These are phyloP conservation scores for Phytophthora hybrid DNA, from an alignment of 352 stramenopile species.

Conservation along the genomic window DNA sequence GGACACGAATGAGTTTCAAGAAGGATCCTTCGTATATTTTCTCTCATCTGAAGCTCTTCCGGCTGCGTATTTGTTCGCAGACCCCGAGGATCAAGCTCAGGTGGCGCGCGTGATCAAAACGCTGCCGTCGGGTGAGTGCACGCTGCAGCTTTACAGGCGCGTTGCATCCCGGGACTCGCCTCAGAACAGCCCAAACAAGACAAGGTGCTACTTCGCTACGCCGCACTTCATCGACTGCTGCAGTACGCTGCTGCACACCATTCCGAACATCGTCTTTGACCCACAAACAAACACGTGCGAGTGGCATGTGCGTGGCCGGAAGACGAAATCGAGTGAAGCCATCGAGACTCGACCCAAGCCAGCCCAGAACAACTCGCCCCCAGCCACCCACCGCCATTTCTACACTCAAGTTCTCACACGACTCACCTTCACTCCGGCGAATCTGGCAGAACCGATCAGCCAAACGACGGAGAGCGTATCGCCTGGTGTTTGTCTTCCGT, in stretches of 20 bases:
- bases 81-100: constrained; percentile 41
- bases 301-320: constrained; percentile 22
- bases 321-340: background rate
- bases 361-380: constrained; percentile 3
- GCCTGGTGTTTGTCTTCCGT: constrained; percentile 7
- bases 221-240: constrained; percentile 56
- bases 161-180: constrained; percentile 11
- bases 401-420: constrained; percentile 45
- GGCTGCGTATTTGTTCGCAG: constrained; percentile 10
- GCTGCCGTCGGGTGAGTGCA: constrained; percentile 43
- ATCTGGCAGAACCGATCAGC: constrained; percentile 17
- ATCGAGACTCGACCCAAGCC: background rate
- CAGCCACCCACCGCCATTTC: constrained; percentile 32
- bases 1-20: constrained; percentile 36
- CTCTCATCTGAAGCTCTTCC: constrained; percentile 28
- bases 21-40: constrained; percentile 49
- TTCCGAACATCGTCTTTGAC: constrained; percentile 47
- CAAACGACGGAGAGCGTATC: constrained; percentile 6
- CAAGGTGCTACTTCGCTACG: constrained; percentile 40
- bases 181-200: constrained; percentile 18
- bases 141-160: constrained; percentile 47
- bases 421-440: constrained; percentile 38
- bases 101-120: constrained; percentile 45
- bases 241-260: constrained; percentile 44
- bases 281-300: constrained; percentile 33